These are phyloP conservation scores for Mycena galericulata DNA, from an alignment of 768 basidiomycete genomes.

Conservation along the genomic window DNA sequence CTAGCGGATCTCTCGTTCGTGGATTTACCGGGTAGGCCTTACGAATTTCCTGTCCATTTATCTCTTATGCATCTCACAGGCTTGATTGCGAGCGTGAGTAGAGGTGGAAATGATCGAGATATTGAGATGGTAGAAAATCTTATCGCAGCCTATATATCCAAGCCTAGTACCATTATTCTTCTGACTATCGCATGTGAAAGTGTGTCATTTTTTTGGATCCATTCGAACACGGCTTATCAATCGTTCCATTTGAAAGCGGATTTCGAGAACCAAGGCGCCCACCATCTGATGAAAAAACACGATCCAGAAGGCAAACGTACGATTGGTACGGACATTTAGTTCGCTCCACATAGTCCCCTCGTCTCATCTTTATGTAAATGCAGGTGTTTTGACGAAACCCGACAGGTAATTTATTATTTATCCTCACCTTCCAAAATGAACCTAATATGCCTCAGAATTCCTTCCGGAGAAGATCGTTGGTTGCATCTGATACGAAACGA, in stretches of 20 bases:
- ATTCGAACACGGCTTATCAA: not conserved
- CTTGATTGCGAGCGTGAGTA: slow-evolving; percentile 68
- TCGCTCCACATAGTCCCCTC: no score
- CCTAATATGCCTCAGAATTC: slow-evolving; percentile 48
- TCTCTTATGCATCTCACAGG: slow-evolving; percentile 49
- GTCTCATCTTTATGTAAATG: no score
- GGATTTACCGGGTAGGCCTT: slow-evolving; percentile 65
- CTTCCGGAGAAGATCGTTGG: slow-evolving; percentile 69
- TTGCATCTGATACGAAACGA: slow-evolving; percentile 67
- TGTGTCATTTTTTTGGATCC: slow-evolving; percentile 42
- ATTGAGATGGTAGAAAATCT: slow-evolving; percentile 71
- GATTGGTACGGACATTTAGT: no score
- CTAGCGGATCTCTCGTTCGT: slow-evolving; percentile 75
- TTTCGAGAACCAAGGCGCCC: slow-evolving; percentile 85
- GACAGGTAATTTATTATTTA: slow-evolving; percentile 54
- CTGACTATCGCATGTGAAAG: slow-evolving; percentile 74
- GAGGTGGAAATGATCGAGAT: slow-evolving; percentile 61
- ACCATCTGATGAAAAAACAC: slow-evolving; percentile 66
- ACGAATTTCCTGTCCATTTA: not conserved
- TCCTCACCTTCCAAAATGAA: not conserved
- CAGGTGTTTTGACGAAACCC: slow-evolving; percentile 85
- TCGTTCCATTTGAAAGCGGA: slow-evolving; percentile 62
- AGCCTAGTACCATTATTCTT: slow-evolving; percentile 71
- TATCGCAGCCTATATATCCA: slow-evolving; percentile 68
- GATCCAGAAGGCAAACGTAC: slow-evolving; percentile 76